These are phyloP conservation scores for Lophiostoma macrostomum DNA, from an alignment of 495 filamentous ascomycete genomes.

Conservation along the genomic window DNA sequence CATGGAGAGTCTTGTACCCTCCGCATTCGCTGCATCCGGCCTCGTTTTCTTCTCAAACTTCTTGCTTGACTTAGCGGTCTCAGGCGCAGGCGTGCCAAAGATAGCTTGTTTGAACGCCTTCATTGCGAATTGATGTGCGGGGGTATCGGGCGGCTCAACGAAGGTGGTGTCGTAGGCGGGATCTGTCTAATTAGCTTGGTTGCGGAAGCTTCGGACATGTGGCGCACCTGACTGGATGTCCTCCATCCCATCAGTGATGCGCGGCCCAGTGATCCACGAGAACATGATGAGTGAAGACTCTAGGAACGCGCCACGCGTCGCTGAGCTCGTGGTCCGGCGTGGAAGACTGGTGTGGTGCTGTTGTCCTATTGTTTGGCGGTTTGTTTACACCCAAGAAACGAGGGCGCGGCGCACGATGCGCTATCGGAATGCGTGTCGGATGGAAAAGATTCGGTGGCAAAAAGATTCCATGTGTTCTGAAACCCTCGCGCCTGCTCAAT, in stretches of 20 bases:
- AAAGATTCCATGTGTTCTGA: not conserved
- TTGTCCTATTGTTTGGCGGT: slow-evolving; percentile 17
- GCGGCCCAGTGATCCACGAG: slow-evolving; percentile 41
- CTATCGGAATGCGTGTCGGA: not conserved
- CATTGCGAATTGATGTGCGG: slow-evolving; percentile 88
- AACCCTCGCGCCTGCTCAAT: not conserved
- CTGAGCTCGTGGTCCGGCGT: not conserved
- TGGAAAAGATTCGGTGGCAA: not conserved
- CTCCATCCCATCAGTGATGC: slow-evolving; percentile 32
- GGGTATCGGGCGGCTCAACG: slow-evolving; percentile 78
- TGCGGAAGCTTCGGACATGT: not conserved
- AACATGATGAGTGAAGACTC: slow-evolving; percentile 32
- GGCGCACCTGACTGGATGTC: slow-evolving; percentile 27
- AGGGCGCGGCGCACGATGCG: not conserved
- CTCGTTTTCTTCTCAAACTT: slow-evolving; percentile 21
- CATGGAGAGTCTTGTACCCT: not conserved
- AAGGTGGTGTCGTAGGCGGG: slow-evolving; percentile 24
- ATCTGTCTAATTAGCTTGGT: slow-evolving; percentile 6
- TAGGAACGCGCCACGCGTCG: not conserved
- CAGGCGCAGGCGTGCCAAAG: slow-evolving; percentile 70
- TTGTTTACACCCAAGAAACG: slow-evolving; percentile 24
- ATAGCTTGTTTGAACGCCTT: slow-evolving; percentile 88
- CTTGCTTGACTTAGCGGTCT: slow-evolving; percentile 22
- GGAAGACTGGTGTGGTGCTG: not conserved
- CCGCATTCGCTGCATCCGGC: slow-evolving; percentile 8